Evolutionary conservation across 1,284 basidiomycete species (phyloP), one percentile per base, ranked within the genome.

Genomic region (Mrakiaceae sp.): DNA sequence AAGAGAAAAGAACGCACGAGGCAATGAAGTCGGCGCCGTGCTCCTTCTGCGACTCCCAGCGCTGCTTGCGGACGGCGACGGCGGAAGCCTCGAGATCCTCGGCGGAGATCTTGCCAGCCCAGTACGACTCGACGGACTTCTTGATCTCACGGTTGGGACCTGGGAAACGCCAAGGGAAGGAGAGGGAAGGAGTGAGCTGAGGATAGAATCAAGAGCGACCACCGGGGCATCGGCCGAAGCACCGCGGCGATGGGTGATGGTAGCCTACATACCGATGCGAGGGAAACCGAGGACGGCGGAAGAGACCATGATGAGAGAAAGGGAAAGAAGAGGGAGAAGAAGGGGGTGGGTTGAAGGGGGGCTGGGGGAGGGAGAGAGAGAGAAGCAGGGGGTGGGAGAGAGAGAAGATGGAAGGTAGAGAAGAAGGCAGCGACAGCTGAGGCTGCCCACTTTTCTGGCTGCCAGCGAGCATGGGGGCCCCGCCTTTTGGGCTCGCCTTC

Each of bases 121-220:
- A 99, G 84, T 98, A 98, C 69, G 88, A 86, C 80, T 97, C 94
- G 72, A 95, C 88, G 71, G 94, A 93, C 82, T 98, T 98, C 82
- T 99, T 99, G 72, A 96, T 86, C 81, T 98, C 93, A 81, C 94
- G 90, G 81, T 92, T 88, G 67, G 87, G 86, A 80, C 90, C 90
- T 88, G 67, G 11, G 62, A 11, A 39, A 8, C 9, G 56, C 52
- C 40, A 16, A 52, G 48, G 55, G 43, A 43, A 53, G 49, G 60
- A 54, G 43, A 47, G 49, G 42, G 55, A 47, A 47, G 14, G 42
- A 11, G 8, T 49, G 47, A 48, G n/a, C 12, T 14, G 48, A n/a
- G 60, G 52, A 60, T 51, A 40, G 56, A 60, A 51, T 39, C 43
- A 62, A 53, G 58, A 64, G 12, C 49, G 46, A 10, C n/a, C 16